phyloP scores from a whole-genome alignment of 2,329 filamentous ascomycete species.

The Exophiala sp. region DNA sequence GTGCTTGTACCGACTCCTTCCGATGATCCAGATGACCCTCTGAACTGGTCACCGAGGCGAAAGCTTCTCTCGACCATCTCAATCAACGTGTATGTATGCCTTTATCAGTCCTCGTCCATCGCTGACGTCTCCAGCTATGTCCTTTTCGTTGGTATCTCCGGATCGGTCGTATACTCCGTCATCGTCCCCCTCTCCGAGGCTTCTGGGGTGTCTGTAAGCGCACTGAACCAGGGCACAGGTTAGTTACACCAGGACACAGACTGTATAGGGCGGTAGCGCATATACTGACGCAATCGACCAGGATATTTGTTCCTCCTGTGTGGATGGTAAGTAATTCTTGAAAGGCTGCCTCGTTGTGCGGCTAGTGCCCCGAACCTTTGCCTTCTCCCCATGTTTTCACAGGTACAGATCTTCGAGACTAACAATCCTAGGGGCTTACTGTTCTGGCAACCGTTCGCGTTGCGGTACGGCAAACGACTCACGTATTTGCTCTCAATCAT shows the following conservation, averaged over 20 bases:
- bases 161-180: slow-evolving; percentile 35
- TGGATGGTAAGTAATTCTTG: slow-evolving; percentile 5
- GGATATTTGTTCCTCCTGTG: slow-evolving; percentile 45
- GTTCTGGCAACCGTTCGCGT: slow-evolving; percentile 47
- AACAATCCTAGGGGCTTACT: slow-evolving; percentile 28
- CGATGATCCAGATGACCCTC: slow-evolving; percentile 39
- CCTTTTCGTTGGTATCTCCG: slow-evolving; percentile 33
- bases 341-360: too few species aligned
- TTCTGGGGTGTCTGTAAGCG: slow-evolving; percentile 41
- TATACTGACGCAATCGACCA: slow-evolving; percentile 8
- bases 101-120: slow-evolving; percentile 7
- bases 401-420: slow-evolving; percentile 23
- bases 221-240: slow-evolving; percentile 45
- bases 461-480: slow-evolving; percentile 40
- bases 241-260: not conserved
- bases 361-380: too few species aligned
- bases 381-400: too few species aligned
- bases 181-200: slow-evolving; percentile 40
- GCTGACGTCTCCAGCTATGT: slow-evolving; percentile 33
- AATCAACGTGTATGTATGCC: slow-evolving; percentile 35
- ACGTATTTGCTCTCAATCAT: slow-evolving; percentile 31
- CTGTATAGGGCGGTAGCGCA: not conserved
- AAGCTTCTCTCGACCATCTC: slow-evolving; percentile 35
- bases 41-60: slow-evolving; percentile 37
- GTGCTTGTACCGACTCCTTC: slow-evolving; percentile 37